A percentile compares a stretch with the other conserved stretches of the same genome.
Conservation (phyloP, 768 basidiomycete genomes). For the Russula lepida region DNA sequence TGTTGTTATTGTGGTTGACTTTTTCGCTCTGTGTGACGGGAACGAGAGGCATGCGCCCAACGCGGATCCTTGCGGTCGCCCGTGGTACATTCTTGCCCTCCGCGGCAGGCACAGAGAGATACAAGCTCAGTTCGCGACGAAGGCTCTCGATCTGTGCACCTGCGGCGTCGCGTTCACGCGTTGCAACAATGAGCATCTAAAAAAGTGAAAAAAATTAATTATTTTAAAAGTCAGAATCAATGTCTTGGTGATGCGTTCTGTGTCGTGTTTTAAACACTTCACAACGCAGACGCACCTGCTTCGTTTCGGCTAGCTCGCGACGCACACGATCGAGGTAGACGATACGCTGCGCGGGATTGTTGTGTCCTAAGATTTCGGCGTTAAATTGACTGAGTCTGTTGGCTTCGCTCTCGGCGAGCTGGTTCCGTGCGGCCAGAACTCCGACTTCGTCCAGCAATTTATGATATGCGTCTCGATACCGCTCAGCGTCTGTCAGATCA, state of each 20-base stretch:
- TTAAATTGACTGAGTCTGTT: constrained; percentile 71
- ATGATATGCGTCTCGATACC: constrained; percentile 65
- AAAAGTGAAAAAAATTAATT: not conserved
- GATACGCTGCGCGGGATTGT: constrained; percentile 79
- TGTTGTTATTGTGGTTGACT: not conserved
- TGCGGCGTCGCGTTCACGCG: constrained; percentile 29
- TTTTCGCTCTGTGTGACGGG: constrained; percentile 22
- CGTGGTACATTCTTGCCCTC: constrained; percentile 28
- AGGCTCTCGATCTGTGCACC: constrained; percentile 27
- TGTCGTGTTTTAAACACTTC: not conserved
- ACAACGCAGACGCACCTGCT: constrained; percentile 57
- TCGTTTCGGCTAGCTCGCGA: constrained; percentile 67
- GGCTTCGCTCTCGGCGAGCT: constrained; percentile 75
- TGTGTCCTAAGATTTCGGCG: constrained; percentile 76
- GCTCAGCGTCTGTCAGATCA: constrained; percentile 52
- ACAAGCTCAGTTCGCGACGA: constrained; percentile 29
- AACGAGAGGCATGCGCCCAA: constrained; percentile 26
- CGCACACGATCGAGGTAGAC: constrained; percentile 81
- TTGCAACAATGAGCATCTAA: constrained; percentile 27
- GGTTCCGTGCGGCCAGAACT: constrained; percentile 57
- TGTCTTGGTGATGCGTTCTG: too few relatives aligned
- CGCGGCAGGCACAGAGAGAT: constrained; percentile 28
- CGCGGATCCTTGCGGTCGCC: constrained; percentile 28
- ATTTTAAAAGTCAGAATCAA: not conserved
- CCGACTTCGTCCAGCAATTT: constrained; percentile 55